phyloP scores from a whole-genome alignment of 441 rosid genomes.

The Pelargonium hybrid region DNA sequence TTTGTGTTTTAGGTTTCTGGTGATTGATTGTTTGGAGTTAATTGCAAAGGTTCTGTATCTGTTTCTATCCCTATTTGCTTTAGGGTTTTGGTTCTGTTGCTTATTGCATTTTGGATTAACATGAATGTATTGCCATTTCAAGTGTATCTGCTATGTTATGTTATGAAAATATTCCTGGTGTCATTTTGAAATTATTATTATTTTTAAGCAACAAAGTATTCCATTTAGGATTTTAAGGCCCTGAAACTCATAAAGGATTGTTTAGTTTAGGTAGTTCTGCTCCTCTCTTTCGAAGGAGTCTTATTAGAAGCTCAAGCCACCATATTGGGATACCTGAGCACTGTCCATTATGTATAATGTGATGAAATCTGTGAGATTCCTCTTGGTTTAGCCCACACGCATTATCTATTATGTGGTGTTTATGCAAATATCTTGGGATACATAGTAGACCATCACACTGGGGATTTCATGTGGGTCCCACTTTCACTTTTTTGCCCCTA shows the following conservation, averaged over 20 bases:
- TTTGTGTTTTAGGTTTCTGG: constrained; percentile 20
- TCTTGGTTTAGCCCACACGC: neutral
- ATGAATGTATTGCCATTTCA: constrained; percentile 1
- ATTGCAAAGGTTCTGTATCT: constrained; percentile 21
- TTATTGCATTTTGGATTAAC: neutral
- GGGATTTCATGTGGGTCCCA: neutral
- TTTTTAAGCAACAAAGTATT: neutral
- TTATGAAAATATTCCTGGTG: neutral
- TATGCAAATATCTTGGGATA: neutral
- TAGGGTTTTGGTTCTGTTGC: constrained; percentile 9
- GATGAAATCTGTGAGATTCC: neutral
- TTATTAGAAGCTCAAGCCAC: neutral
- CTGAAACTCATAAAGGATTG: neutral
- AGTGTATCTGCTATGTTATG: neutral
- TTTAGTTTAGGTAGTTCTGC: neutral
- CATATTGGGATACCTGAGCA: neutral
- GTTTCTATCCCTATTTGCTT: constrained; percentile 1
- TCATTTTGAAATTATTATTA: neutral
- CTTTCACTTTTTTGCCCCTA: neutral
- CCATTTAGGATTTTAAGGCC: neutral
- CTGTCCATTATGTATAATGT: neutral
- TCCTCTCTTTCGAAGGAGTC: neutral
- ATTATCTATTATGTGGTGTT: neutral
- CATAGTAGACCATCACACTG: neutral
- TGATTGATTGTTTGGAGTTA: constrained; percentile 20